Conservation (phyloP, 257 asterid species). For the Lithospermum erythrorhizon region DNA sequence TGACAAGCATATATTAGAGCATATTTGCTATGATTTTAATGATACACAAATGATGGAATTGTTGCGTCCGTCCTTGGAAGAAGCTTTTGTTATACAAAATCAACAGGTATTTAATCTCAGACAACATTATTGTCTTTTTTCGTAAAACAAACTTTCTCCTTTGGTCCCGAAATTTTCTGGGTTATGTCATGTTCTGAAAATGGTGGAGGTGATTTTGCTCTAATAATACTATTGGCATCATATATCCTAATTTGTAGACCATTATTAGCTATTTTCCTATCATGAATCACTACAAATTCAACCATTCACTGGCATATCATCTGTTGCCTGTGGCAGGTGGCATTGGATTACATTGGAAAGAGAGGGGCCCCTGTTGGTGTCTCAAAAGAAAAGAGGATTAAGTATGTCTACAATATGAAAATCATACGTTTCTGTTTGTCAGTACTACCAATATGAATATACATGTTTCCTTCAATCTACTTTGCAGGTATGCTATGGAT, state of each 20-base stretch:
- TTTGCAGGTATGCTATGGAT: slow-evolving; percentile 82
- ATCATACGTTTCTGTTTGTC: neutral
- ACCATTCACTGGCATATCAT: neutral
- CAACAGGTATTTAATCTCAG: slow-evolving; percentile 49
- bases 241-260: neutral
- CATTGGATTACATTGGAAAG: slow-evolving; percentile 92
- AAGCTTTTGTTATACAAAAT: slow-evolving; percentile 96
- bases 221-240: too few species aligned
- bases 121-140: neutral
- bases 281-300: neutral
- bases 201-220: neutral
- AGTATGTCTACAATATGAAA: slow-evolving; percentile 32
- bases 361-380: slow-evolving; percentile 99
- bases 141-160: neutral
- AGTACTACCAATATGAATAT: slow-evolving; percentile 7
- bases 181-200: neutral
- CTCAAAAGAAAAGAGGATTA: slow-evolving; percentile 86
- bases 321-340: slow-evolving; percentile 48
- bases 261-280: neutral
- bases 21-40: slow-evolving; percentile 81
- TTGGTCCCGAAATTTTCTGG: slow-evolving; percentile 3
- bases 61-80: slow-evolving; percentile 93
- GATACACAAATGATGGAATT: slow-evolving; percentile 98
- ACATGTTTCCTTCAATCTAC: slow-evolving; percentile 4
- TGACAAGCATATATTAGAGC: slow-evolving; percentile 92